Conservation (phyloP, 108 stramenopile species). For the Skeletonema potamos region DNA sequence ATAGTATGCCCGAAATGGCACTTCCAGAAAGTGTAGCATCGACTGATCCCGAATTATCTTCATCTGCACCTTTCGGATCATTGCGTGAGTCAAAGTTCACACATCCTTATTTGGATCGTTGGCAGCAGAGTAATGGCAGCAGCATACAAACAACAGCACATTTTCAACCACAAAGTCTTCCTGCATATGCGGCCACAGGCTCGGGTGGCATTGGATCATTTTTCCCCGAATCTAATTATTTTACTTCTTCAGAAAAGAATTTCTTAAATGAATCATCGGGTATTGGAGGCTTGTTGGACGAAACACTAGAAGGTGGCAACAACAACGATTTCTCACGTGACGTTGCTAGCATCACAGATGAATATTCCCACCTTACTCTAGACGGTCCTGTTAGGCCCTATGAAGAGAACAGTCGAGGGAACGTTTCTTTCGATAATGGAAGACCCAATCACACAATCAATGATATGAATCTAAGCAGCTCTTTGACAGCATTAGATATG, state of each 20-base stretch:
- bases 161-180: conserved; percentile 32
- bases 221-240: not conserved
- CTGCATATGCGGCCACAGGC: not conserved
- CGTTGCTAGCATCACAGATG: conserved; percentile 5
- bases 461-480: conserved; percentile 20
- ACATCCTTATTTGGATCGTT: conserved; percentile 13
- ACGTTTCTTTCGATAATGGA: not conserved
- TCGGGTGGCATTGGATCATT: conserved; percentile 7
- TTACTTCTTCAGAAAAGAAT: not conserved
- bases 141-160: not conserved
- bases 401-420: not conserved
- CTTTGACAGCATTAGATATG: conserved; percentile 45
- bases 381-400: not conserved
- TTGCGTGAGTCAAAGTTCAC: conserved; percentile 32
- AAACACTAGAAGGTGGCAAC: conserved; percentile 2
- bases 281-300: conserved; percentile 27
- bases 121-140: not conserved
- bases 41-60: conserved; percentile 3
- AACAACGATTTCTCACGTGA: conserved; percentile 1
- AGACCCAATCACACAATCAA: not conserved
- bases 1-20: conserved; percentile 38
- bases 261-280: not conserved
- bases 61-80: conserved; percentile 31
- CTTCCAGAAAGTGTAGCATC: conserved; percentile 35
- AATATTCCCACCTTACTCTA: conserved; percentile 1